These are phyloP conservation scores for Strigomonas culicis DNA, from an alignment of 208 protist genomes.

Conservation along the genomic window DNA sequence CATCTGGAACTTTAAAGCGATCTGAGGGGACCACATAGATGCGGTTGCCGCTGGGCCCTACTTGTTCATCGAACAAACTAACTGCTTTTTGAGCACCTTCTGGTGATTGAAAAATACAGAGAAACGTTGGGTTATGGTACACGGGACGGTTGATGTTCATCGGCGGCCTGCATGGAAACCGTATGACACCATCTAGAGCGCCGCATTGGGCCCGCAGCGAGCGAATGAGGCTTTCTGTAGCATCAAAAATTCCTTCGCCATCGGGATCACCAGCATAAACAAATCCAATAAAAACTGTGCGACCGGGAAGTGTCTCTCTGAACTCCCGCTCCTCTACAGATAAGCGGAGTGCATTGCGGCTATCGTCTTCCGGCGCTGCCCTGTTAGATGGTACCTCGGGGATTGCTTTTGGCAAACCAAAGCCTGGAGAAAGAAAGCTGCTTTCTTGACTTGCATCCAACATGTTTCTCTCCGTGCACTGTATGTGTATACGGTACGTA, in stretches of 20 bases:
- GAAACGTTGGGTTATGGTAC: constrained; percentile 15
- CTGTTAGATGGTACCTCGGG: no score
- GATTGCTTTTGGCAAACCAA: no score
- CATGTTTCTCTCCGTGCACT: background rate
- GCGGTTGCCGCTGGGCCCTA: constrained; percentile 3
- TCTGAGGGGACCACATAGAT: constrained; percentile 3
- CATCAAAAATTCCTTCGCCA: no score
- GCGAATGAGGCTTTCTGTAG: constrained; percentile 5
- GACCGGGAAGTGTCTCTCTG: no score
- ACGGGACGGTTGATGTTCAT: constrained; percentile 7
- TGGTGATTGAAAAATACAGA: constrained; percentile 4
- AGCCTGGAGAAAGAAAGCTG: no score
- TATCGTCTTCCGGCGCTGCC: no score
- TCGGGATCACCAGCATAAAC: no score
- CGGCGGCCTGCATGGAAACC: constrained; percentile 15
- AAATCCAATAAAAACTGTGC: no score
- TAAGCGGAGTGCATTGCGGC: no score
- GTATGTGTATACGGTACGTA: background rate
- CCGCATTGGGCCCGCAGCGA: constrained; percentile 8
- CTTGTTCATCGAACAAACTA: constrained; percentile 1
- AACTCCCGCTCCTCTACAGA: no score
- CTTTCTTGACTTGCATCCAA: no score
- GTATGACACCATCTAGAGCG: constrained; percentile 10
- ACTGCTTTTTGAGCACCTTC: constrained; percentile 8
- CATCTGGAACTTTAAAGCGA: background rate